phyloP scores from a whole-genome alignment of 2,329 filamentous ascomycete genomes.

The Triangularia verruculosa region DNA sequence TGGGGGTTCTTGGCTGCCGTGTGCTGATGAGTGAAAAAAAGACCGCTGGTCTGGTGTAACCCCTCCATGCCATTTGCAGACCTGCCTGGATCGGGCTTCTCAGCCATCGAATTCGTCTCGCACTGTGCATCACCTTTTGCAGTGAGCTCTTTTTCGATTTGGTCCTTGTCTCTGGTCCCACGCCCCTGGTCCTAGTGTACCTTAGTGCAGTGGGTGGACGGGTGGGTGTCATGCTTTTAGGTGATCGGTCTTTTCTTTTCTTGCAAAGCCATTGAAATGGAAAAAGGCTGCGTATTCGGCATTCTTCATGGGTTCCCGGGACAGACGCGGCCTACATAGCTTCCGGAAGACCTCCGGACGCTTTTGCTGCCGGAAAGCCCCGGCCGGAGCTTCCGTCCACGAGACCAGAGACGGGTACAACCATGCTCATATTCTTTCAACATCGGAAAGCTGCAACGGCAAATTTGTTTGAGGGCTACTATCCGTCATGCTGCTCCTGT shows the following conservation, averaged over 20 bases:
- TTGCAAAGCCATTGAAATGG: background rate
- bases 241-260: background rate
- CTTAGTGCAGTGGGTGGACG: too few relatives aligned
- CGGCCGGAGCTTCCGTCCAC: conserved; percentile 2
- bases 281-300: conserved; percentile 7
- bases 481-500: background rate
- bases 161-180: background rate
- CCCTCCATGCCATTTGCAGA: background rate
- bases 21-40: background rate
- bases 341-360: conserved; percentile 6
- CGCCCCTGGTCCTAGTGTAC: background rate
- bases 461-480: background rate
- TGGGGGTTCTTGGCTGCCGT: background rate
- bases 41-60: background rate
- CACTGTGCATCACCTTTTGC: background rate
- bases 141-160: background rate
- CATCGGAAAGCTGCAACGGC: background rate
- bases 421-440: background rate
- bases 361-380: background rate
- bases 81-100: background rate
- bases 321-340: background rate
- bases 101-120: background rate
- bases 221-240: background rate
- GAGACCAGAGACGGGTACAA: background rate
- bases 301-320: background rate